Base-by-base conservation (phyloP, 2,329 filamentous ascomycete genomes). In the Ophiognomonia clavigignenti-juglandacearum region DNA sequence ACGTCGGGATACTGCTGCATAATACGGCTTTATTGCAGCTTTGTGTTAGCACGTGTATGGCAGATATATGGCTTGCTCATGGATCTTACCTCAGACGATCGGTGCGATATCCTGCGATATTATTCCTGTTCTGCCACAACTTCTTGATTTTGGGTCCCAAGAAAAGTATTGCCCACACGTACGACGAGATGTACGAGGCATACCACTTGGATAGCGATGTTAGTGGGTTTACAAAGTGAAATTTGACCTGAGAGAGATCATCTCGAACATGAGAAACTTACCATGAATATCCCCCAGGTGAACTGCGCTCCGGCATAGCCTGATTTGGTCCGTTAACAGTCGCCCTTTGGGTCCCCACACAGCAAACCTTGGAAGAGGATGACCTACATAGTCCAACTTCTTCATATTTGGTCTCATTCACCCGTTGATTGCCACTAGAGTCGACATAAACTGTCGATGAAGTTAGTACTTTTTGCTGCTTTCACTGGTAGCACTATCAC, bases 261-360 rank as follows among this genome's bases (percentile, higher is more conserved):
- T n/a, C 10, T 37, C 23, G 35, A 11, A 19, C 6, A 8, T 1
- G 29, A 13, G 3, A 3, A 11, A 37, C 38, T 7, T 29, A 49
- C 53, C 51, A 55, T 51, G 31, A 56, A 56, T 6, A 56, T 56
- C 11, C 34, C 38, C 54, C 54, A 56, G 4, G 46, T 51, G 34
- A 50, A 54, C 14, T 54, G 52, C 3, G 52, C 50, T 26, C 54
- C 52, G 0, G 49, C 47, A 35, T 56, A 56, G 35, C 18, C 35
- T 37, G 19, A 6, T 11, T 4, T 5, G 6, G 3, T 35, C 4
- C 11, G n/a, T 35, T 35, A 35, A 9, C n/a, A 6, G 13, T 35
- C 13, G 6, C 9, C 32, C 16, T 16, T 16, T 16, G 1, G 16
- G 4, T 35, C 19, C 32, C n/a, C n/a, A n/a, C n/a, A n/a, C n/a